Percentiles rank a stretch among this genome's conserved stretches.
These are phyloP conservation scores for Tricholoma hemisulphureum DNA, from an alignment of 768 basidiomycete species.

Conservation along the genomic window DNA sequence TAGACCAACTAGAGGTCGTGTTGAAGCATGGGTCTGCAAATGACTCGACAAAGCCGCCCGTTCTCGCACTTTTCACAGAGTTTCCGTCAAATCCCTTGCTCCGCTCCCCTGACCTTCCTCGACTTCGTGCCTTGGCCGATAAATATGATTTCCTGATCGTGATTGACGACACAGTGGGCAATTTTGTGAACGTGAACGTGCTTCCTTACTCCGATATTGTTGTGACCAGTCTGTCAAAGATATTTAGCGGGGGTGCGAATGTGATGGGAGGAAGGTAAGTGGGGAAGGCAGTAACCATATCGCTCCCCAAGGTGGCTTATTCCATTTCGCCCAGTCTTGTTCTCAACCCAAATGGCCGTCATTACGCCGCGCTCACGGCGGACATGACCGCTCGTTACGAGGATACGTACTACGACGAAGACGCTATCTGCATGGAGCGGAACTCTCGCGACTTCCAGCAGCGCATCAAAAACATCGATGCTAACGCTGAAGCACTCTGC, in stretches of 20 bases:
- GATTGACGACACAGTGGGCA: slow-evolving; percentile 93
- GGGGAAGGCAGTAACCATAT: no score
- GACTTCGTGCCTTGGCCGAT: slow-evolving; percentile 78
- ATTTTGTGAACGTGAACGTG: slow-evolving; percentile 90
- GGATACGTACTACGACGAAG: slow-evolving; percentile 86
- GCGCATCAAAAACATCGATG: slow-evolving; percentile 75
- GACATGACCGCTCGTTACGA: slow-evolving; percentile 63
- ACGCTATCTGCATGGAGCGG: slow-evolving; percentile 95
- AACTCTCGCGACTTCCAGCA: slow-evolving; percentile 91
- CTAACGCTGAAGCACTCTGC: slow-evolving; percentile 80
- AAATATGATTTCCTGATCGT: slow-evolving; percentile 85
- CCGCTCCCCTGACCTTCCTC: slow-evolving; percentile 76
- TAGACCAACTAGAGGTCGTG: slow-evolving; percentile 69
- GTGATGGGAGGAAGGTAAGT: slow-evolving; percentile 99
- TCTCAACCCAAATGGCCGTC: slow-evolving; percentile 76
- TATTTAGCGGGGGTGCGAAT: slow-evolving; percentile 93
- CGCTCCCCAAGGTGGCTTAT: background rate
- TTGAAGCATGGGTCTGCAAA: slow-evolving; percentile 44
- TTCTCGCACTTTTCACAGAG: slow-evolving; percentile 85
- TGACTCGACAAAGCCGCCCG: slow-evolving; percentile 51
- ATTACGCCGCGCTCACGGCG: slow-evolving; percentile 66
- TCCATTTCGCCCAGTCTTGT: slow-evolving; percentile 58
- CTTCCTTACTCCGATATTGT: slow-evolving; percentile 85
- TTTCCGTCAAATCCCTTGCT: slow-evolving; percentile 95
- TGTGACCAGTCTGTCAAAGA: slow-evolving; percentile 88